Evolutionary conservation across 2,329 filamentous ascomycete genomes (phyloP).

Genomic region (Alternaria postmessia): DNA sequence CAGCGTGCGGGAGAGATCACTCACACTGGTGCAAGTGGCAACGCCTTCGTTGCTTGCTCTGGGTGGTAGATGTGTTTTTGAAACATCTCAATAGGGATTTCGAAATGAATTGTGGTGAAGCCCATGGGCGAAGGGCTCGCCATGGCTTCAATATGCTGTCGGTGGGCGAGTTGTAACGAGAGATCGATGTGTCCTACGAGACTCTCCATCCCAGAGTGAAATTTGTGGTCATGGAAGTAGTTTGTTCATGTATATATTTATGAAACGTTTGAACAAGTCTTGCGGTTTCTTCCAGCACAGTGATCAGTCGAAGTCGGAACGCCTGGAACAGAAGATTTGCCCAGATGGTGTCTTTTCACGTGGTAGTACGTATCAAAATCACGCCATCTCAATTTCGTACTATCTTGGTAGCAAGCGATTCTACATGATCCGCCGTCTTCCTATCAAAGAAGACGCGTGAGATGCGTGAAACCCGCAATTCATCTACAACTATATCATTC

Average conservation of each 20-base stretch:
- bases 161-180: neutral
- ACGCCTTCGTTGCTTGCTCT: conserved; percentile 72
- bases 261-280: neutral
- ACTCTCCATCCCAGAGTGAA: neutral
- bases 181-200: neutral
- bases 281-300: neutral
- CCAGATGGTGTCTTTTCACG: neutral
- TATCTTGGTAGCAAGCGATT: neutral
- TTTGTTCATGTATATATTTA: neutral
- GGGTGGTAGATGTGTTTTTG: conserved; percentile 32
- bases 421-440: neutral
- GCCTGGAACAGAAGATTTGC: too few relatives aligned
- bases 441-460: neutral
- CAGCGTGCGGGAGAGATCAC: conserved; percentile 71
- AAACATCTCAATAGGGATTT: neutral
- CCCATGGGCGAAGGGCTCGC: neutral
- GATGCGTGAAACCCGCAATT: too few relatives aligned
- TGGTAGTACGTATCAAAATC: neutral
- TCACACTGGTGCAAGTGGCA: conserved; percentile 73
- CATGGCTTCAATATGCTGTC: neutral
- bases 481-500: neutral
- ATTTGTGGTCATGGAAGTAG: neutral
- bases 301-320: too few relatives aligned
- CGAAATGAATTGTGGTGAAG: neutral
- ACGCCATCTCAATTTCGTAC: neutral